Base-by-base conservation (phyloP, 73 alveolate genomes). In the Paraurostyla sp. region DNA sequence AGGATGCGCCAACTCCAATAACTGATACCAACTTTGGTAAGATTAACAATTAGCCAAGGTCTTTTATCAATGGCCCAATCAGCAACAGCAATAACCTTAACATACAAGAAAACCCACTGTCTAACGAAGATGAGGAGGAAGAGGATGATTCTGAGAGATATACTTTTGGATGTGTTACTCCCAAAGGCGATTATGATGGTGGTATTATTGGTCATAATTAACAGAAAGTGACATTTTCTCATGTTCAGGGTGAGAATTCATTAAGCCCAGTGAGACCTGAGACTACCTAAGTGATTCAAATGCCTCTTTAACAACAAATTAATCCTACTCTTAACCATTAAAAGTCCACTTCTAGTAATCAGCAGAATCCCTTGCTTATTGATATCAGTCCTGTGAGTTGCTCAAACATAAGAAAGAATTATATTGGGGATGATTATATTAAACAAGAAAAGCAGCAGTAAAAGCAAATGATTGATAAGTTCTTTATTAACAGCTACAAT, bases 151-250 rank as follows among this genome's bases (percentile, higher is more conserved):
- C 86, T 6, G 71, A 73, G 23, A 43, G 86, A 48, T 30, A 22
- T 22, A 73, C 86, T 23, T 73, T 73, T 48, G 86, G 86, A 1
- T 73, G 59, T 7, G 68, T 25, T 3, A 73, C 71, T 73, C 86
- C 86, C 6, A 73, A 29, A 73, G 71, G 30, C 13, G 57, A 46
- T 15, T 46, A 46, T 23, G 71, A 73, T 20, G 49, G 35, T 4
- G 65, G 30, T 32, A 0, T 48, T 11, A 69, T 69, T 33, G 84
- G 48, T 0, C 32, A 11, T 7, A 58, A 65, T 40, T 23, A 65
- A 22, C 23, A 65, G 41, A 65, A 65, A 38, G 58, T 65, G 18
- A 65, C 82, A 15, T 65, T 65, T 40, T 38, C 82, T 22, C 35
- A 65, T 65, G 35, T 20, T 38, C 30, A 35, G 13, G 82, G 82